Conservation (phyloP, 495 filamentous ascomycete genomes). For the Hypoxylon fragiforme region DNA sequence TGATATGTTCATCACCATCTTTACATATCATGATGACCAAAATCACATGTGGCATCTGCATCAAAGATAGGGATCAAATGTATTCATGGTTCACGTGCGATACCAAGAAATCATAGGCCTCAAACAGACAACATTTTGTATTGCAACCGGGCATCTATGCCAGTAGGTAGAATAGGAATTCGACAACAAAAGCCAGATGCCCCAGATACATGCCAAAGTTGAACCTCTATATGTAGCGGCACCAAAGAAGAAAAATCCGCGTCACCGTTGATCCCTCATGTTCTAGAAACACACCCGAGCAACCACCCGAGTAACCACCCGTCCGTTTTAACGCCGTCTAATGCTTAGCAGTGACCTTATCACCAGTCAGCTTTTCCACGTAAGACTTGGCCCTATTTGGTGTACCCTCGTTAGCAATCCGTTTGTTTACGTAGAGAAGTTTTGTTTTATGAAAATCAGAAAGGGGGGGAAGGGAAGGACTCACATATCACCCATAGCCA, state of each 20-base stretch:
- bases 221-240: conserved; percentile 1
- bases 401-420: conserved; percentile 24
- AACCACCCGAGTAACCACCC: conserved; percentile 9
- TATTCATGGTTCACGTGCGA: too few relatives aligned
- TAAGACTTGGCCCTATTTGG: conserved; percentile 85
- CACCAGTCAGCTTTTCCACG: conserved; percentile 96
- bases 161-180: too few relatives aligned
- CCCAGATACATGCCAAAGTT: neutral
- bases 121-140: neutral
- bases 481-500: conserved; percentile 98
- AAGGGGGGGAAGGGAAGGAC: conserved; percentile 42
- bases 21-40: too few relatives aligned
- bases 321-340: conserved; percentile 55
- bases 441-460: neutral
- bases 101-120: too few relatives aligned
- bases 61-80: too few relatives aligned
- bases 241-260: conserved; percentile 2
- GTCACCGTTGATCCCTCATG: conserved; percentile 2
- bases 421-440: neutral
- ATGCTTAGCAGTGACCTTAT: conserved; percentile 95
- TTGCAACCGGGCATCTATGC: neutral
- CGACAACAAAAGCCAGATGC: neutral
- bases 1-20: too few relatives aligned
- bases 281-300: conserved; percentile 16
- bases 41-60: too few relatives aligned